Conservation (phyloP, 2,329 filamentous ascomycete species). For the Ceratocystis albifundus region DNA sequence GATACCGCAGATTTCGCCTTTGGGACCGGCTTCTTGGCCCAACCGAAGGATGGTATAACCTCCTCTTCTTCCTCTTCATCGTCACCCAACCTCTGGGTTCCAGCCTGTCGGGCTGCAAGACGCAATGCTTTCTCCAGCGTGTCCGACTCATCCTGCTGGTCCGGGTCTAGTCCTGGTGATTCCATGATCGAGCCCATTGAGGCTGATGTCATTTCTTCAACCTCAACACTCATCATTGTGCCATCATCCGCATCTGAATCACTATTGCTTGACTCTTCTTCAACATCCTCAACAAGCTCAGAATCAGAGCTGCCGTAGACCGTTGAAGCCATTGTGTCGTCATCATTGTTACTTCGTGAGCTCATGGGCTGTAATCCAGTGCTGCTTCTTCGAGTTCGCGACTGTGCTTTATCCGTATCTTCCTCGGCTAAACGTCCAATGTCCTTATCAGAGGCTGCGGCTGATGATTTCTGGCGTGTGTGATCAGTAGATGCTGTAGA, state of each 20-base stretch:
- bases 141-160: constrained; percentile 48
- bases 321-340: constrained; percentile 62
- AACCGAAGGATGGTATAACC: constrained; percentile 64
- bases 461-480: constrained; percentile 45
- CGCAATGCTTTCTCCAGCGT: constrained; percentile 69
- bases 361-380: constrained; percentile 41
- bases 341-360: constrained; percentile 53
- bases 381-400: constrained; percentile 46
- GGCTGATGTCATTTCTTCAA: constrained; percentile 62
- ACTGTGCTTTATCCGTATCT: constrained; percentile 33
- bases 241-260: constrained; percentile 59
- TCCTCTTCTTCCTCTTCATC: constrained; percentile 45
- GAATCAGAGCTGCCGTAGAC: constrained; percentile 57
- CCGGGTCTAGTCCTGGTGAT: constrained; percentile 36
- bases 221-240: constrained; percentile 71
- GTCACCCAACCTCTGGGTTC: constrained; percentile 54
- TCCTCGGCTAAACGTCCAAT: background rate
- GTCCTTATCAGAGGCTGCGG: background rate
- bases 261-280: constrained; percentile 39
- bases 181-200: constrained; percentile 51
- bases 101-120: constrained; percentile 62
- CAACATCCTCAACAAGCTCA: constrained; percentile 40
- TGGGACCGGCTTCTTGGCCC: constrained; percentile 45
- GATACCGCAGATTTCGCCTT: background rate
- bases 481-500: constrained; percentile 71